Evolutionary conservation across 768 basidiomycete species (phyloP).

Genomic region (Cyclocybe cylindracea): DNA sequence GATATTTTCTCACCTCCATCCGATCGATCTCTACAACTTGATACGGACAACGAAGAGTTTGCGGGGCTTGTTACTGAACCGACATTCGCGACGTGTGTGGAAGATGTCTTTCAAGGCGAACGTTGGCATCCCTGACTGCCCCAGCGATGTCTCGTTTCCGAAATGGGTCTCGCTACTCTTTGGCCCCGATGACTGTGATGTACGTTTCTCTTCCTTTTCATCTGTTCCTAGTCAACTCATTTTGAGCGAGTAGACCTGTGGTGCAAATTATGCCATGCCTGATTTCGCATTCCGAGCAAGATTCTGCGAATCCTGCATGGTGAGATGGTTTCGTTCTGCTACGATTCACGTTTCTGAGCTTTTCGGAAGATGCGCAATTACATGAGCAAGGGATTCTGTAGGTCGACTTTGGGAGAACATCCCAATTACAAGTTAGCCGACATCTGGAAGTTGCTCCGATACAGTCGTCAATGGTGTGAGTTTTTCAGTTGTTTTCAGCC

Average conservation of each 20-base stretch:
- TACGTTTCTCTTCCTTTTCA: conserved; percentile 3
- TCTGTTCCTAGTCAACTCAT: background rate
- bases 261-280: background rate
- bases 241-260: background rate
- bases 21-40: conserved; percentile 36
- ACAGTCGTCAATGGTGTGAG: too few relatives aligned
- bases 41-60: conserved; percentile 27
- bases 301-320: background rate
- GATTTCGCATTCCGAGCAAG: background rate
- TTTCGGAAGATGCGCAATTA: too few relatives aligned
- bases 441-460: too few relatives aligned
- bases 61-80: conserved; percentile 25
- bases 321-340: too few relatives aligned
- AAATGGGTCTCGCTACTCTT: conserved; percentile 26
- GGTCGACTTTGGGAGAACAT: too few relatives aligned
- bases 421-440: too few relatives aligned
- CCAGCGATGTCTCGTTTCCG: conserved; percentile 18
- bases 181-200: conserved; percentile 23
- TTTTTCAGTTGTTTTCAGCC: too few relatives aligned
- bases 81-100: conserved; percentile 23
- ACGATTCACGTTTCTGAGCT: too few relatives aligned
- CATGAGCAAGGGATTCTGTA: too few relatives aligned
- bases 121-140: conserved; percentile 17
- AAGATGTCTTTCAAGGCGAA: conserved; percentile 15
- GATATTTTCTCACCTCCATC: conserved; percentile 30